phyloP scores from a whole-genome alignment of 2,329 filamentous ascomycete genomes.

The Colletotrichum gigasporum region DNA sequence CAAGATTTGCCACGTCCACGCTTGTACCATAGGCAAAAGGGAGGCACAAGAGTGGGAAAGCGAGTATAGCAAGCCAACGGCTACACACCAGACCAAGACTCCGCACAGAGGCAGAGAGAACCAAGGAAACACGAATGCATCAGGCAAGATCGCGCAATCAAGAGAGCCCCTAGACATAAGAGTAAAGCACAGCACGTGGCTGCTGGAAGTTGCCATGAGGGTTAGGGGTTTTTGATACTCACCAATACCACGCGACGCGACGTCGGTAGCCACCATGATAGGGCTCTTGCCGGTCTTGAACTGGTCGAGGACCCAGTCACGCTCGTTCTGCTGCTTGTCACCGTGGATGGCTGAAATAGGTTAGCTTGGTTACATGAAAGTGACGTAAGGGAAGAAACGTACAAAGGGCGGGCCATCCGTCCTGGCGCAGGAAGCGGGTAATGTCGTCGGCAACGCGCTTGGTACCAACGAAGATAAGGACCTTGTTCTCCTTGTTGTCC shows the following conservation, averaged over 20 bases:
- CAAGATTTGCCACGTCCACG: constrained; percentile 83
- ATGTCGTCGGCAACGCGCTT: constrained; percentile 99
- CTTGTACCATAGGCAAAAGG: constrained; percentile 72
- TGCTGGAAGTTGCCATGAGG: constrained; percentile 66
- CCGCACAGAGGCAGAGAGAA: constrained; percentile 75
- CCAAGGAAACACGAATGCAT: constrained; percentile 85
- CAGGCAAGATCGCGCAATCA: constrained; percentile 92
- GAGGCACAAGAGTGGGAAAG: constrained; percentile 79
- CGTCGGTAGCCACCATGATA: constrained; percentile 99
- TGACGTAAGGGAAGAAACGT: constrained; percentile 59
- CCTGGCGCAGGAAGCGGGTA: constrained; percentile 94
- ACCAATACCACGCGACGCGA: constrained; percentile 99
- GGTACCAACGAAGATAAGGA: constrained; percentile 90
- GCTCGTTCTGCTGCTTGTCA: constrained; percentile 99
- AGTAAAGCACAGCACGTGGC: constrained; percentile 83
- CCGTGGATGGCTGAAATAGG: constrained; percentile 84
- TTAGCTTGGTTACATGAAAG: constrained; percentile 44
- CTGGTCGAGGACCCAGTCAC: constrained; percentile 99
- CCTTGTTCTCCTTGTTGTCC: constrained; percentile 95
- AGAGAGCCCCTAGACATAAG: constrained; percentile 88
- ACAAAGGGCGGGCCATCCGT: constrained; percentile 97
- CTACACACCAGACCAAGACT: constrained; percentile 87
- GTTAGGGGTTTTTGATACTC: constrained; percentile 73
- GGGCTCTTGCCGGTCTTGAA: constrained; percentile 99
- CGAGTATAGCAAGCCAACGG: constrained; percentile 73